A percentile compares a stretch with the other conserved stretches of the same genome.
Evolutionary conservation across 495 filamentous ascomycete species (phyloP).

Genomic region (Trichoderma parareesei): DNA sequence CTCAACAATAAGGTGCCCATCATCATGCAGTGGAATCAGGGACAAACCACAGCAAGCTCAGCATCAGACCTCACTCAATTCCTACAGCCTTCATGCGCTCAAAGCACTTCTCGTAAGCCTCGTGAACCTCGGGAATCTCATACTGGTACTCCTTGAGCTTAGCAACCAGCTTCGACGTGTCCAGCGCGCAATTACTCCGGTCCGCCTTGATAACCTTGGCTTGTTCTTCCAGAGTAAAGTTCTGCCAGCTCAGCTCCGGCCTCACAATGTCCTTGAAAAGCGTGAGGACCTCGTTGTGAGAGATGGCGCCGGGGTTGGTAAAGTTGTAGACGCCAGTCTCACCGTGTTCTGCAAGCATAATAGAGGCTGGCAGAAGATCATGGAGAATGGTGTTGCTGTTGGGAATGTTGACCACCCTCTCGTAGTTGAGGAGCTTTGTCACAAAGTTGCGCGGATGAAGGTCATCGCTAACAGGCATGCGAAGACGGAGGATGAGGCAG

Average conservation of each 20-base stretch:
- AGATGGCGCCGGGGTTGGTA: constrained; percentile 60
- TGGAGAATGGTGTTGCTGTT: constrained; percentile 60
- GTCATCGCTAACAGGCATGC: constrained; percentile 64
- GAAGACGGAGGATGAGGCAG: constrained; percentile 51
- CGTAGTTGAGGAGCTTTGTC: constrained; percentile 59
- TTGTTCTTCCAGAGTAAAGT: constrained; percentile 58
- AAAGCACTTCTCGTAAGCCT: constrained; percentile 54
- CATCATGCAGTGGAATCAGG: neutral
- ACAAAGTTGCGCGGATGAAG: constrained; percentile 58
- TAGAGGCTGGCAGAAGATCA: constrained; percentile 53
- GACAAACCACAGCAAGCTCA: neutral
- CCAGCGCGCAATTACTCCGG: constrained; percentile 56
- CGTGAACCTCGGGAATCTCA: constrained; percentile 52
- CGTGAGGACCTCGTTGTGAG: constrained; percentile 56
- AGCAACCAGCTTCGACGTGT: constrained; percentile 50
- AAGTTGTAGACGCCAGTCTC: constrained; percentile 60
- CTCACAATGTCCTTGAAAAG: constrained; percentile 55
- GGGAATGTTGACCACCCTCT: constrained; percentile 55
- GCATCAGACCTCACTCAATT: constrained; percentile 25
- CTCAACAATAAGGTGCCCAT: neutral
- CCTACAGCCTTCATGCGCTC: constrained; percentile 55
- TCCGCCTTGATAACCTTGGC: constrained; percentile 58
- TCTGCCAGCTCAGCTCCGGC: constrained; percentile 55
- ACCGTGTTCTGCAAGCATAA: constrained; percentile 50
- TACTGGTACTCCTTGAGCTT: constrained; percentile 53